phyloP scores from a whole-genome alignment of 352 stramenopile species.

The Phytophthora chlamydospora region DNA sequence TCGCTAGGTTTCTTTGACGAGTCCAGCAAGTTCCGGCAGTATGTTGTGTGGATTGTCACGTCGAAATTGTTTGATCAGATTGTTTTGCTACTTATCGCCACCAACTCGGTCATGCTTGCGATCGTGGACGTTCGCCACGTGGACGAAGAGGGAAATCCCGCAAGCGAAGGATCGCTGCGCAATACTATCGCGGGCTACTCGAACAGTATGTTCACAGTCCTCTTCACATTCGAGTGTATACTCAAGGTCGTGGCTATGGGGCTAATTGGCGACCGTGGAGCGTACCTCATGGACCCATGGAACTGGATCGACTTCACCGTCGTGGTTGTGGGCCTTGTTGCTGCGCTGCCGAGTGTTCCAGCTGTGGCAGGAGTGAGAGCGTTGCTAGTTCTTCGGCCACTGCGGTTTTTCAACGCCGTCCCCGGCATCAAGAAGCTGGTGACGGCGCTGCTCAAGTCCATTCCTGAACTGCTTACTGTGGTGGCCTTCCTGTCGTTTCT shows the following conservation, averaged over 20 bases:
- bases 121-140: slow-evolving; percentile 67
- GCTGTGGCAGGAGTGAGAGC: slow-evolving; percentile 47
- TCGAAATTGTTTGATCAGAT: slow-evolving; percentile 70
- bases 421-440: slow-evolving; percentile 67
- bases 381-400: slow-evolving; percentile 43
- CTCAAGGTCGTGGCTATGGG: slow-evolving; percentile 91
- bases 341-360: slow-evolving; percentile 48
- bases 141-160: slow-evolving; percentile 39
- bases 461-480: slow-evolving; percentile 80
- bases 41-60: slow-evolving; percentile 57
- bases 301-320: slow-evolving; percentile 92
- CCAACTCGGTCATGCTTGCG: slow-evolving; percentile 83
- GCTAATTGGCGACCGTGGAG: slow-evolving; percentile 58
- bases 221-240: slow-evolving; percentile 87
- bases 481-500: slow-evolving; percentile 82
- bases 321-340: slow-evolving; percentile 69
- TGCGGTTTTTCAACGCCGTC: slow-evolving; percentile 58
- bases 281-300: slow-evolving; percentile 86
- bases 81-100: slow-evolving; percentile 77
- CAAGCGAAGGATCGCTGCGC: slow-evolving; percentile 39
- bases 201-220: slow-evolving; percentile 50
- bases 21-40: slow-evolving; percentile 44
- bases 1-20: slow-evolving; percentile 63
- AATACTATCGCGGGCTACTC: slow-evolving; percentile 59
- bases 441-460: slow-evolving; percentile 70